These are phyloP conservation scores for Pseudogymnoascus sp. DNA, from an alignment of 2,329 filamentous ascomycete genomes.

Conservation along the genomic window DNA sequence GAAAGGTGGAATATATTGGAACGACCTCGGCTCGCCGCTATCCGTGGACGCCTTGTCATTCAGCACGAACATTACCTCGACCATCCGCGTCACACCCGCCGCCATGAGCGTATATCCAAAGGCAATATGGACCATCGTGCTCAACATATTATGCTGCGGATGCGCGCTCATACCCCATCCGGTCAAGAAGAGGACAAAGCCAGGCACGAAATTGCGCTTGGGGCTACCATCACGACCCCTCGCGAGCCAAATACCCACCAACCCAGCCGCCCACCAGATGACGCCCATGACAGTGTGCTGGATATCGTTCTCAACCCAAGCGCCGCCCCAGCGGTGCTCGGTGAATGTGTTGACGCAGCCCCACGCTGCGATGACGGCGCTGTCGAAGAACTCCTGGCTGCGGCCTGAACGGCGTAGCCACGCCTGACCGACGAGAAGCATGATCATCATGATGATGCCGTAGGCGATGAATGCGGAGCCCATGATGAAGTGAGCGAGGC, in stretches of 20 bases:
- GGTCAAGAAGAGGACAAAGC: conserved; percentile 81
- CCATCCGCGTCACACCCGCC: conserved; percentile 71
- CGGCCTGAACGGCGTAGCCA: conserved; percentile 77
- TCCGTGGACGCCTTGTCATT: conserved; percentile 58
- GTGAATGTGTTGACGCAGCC: conserved; percentile 98
- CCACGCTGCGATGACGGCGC: conserved; percentile 83
- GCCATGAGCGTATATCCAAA: conserved; percentile 97
- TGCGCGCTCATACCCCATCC: conserved; percentile 95
- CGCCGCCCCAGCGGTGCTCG: conserved; percentile 84
- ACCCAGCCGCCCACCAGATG: conserved; percentile 92
- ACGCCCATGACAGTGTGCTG: conserved; percentile 99
- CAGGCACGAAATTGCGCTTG: conserved; percentile 87
- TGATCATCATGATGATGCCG: conserved; percentile 75
- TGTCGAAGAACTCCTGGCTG: conserved; percentile 96
- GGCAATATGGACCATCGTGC: conserved; percentile 76
- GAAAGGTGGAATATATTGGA: conserved; percentile 62
- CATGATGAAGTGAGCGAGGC: conserved; percentile 97
- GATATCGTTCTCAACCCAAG: conserved; percentile 88
- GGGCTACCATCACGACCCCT: conserved; percentile 73
- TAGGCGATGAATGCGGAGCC: conserved; percentile 93
- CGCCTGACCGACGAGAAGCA: conserved; percentile 78
- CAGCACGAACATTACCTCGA: conserved; percentile 86
- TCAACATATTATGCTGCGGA: conserved; percentile 74
- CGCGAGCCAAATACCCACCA: conserved; percentile 89
- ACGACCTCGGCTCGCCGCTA: conserved; percentile 66